Percentiles rank a stretch among this genome's conserved stretches.
phyloP scores from a whole-genome alignment of 768 basidiomycete species.

The Rhizopogon salebrosus region DNA sequence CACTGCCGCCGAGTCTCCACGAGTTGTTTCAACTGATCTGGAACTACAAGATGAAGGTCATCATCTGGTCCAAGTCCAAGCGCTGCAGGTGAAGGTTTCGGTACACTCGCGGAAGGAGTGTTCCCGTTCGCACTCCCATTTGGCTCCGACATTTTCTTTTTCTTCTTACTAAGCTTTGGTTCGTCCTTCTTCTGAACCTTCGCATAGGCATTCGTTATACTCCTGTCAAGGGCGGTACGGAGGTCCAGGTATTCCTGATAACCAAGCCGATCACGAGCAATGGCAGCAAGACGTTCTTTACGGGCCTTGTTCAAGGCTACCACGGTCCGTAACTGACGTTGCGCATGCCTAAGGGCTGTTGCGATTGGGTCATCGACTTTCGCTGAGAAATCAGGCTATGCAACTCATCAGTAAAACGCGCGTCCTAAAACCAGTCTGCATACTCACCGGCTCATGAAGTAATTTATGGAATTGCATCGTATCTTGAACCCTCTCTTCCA shows the following conservation, averaged over 20 bases:
- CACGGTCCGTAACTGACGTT: slow-evolving; percentile 73
- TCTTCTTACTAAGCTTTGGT: slow-evolving; percentile 67
- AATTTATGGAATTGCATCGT: slow-evolving; percentile 76
- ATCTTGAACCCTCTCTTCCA: slow-evolving; percentile 71
- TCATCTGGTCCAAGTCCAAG: slow-evolving; percentile 67
- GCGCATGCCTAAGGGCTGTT: slow-evolving; percentile 83
- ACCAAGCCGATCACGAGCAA: slow-evolving; percentile 83
- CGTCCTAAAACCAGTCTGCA: slow-evolving; percentile 4
- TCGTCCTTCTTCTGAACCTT: slow-evolving; percentile 81
- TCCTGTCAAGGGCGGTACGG: slow-evolving; percentile 83
- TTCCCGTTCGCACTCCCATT: slow-evolving; percentile 28
- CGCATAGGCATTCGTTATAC: slow-evolving; percentile 66
- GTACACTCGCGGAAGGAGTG: slow-evolving; percentile 27
- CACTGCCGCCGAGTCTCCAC: slow-evolving; percentile 75
- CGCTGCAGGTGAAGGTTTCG: slow-evolving; percentile 66
- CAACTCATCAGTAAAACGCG: slow-evolving; percentile 9
- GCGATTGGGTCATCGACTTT: slow-evolving; percentile 94
- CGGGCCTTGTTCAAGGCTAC: slow-evolving; percentile 81
- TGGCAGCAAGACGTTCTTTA: slow-evolving; percentile 60
- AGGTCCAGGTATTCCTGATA: slow-evolving; percentile 88
- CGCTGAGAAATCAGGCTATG: slow-evolving; percentile 66
- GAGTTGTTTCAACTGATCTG: slow-evolving; percentile 64
- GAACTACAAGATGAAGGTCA: slow-evolving; percentile 54
- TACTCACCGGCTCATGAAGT: slow-evolving; percentile 60
- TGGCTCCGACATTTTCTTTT: slow-evolving; percentile 53